Percentiles rank a stretch among this genome's conserved stretches.
phyloP scores from a whole-genome alignment of 2,329 filamentous ascomycete species.

The Penicillium sp. region DNA sequence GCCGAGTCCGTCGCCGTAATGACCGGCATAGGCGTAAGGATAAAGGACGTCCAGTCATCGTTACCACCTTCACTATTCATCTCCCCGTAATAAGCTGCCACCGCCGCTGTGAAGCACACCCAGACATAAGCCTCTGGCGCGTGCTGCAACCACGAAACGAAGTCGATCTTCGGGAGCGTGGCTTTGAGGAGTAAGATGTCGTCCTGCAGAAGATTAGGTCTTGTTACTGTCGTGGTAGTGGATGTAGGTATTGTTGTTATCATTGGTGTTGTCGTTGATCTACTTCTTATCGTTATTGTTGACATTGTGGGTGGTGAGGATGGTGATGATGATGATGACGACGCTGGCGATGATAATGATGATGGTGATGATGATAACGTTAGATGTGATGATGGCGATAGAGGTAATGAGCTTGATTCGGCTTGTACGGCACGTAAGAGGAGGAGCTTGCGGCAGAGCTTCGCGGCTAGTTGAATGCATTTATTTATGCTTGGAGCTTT shows the following conservation, averaged over 20 bases:
- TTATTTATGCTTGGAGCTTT: not conserved
- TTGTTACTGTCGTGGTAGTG: not conserved
- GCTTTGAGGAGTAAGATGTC: not conserved
- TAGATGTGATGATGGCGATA: not conserved
- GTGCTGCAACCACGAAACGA: not conserved
- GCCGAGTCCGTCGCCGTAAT: not conserved
- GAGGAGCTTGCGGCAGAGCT: not conserved
- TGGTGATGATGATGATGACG: not conserved
- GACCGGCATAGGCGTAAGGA: not conserved
- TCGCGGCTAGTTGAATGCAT: not conserved
- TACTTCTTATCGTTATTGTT: not conserved
- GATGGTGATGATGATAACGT: not conserved
- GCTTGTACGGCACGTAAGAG: not conserved
- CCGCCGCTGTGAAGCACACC: not conserved
- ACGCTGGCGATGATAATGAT: not conserved
- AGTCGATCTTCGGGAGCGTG: not conserved
- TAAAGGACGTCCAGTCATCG: not conserved
- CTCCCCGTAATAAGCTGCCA: not conserved
- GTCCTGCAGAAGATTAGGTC: not conserved
- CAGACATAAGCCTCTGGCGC: not conserved
- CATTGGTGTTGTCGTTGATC: not conserved
- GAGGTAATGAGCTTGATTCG: not conserved
- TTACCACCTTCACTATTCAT: not conserved
- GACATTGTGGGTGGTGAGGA: not conserved
- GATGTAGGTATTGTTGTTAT: not conserved